These are phyloP conservation scores for Yamadazyma sp. DNA, from an alignment of 1,139 yeast species.

Conservation along the genomic window DNA sequence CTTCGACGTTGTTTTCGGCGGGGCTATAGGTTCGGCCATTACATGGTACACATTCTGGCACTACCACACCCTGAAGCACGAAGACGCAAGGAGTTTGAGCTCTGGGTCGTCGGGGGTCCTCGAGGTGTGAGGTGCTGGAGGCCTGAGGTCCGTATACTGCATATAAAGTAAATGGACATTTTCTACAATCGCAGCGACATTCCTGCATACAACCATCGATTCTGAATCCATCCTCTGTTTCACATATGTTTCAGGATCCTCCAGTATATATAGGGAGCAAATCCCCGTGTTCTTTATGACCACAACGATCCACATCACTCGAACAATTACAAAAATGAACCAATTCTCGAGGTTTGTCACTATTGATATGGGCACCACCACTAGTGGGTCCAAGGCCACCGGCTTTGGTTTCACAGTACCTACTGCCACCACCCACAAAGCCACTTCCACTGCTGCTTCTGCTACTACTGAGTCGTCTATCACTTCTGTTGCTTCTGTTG, in stretches of 20 bases:
- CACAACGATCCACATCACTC: not conserved
- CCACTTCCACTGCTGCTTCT: slow-evolving; percentile 5
- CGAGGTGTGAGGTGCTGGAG: not conserved
- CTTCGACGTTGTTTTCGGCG: slow-evolving; percentile 63
- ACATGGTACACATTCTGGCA: not conserved
- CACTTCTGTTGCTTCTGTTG: not conserved
- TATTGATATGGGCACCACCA: not conserved
- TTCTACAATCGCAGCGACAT: not conserved
- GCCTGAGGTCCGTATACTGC: not conserved
- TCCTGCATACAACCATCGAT: not conserved
- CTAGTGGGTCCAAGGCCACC: not conserved
- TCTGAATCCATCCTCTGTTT: slow-evolving; percentile 7
- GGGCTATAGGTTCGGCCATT: slow-evolving; percentile 24
- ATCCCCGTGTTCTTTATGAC: not conserved
- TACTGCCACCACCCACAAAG: slow-evolving; percentile 5
- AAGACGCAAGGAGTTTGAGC: not conserved
- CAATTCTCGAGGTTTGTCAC: slow-evolving; percentile 7
- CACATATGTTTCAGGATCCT: slow-evolving; percentile 8
- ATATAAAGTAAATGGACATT: not conserved
- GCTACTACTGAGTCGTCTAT: not conserved
- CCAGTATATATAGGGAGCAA: slow-evolving; percentile 3
- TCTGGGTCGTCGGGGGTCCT: not conserved
- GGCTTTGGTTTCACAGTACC: not conserved
- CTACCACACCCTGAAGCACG: not conserved
- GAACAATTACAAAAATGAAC: slow-evolving; percentile 5